A percentile compares a stretch with the other conserved stretches of the same genome.
Conservation (phyloP, 805 yeast genomes). For the Lipomyces chichibuensis region DNA sequence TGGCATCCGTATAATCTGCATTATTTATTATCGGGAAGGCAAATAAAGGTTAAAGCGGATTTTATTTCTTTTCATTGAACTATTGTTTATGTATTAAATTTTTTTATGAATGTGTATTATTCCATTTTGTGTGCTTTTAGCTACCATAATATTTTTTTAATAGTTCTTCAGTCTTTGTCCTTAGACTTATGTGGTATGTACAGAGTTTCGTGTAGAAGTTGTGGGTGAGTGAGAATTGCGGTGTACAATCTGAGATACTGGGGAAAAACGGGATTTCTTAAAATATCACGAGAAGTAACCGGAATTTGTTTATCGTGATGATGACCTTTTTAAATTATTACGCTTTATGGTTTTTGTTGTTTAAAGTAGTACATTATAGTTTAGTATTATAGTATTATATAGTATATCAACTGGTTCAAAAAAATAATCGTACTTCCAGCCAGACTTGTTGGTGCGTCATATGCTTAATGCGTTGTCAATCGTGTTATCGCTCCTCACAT, state of each 20-base stretch:
- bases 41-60: not conserved
- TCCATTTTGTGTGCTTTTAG: not conserved
- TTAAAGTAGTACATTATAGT: not conserved
- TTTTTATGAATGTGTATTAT: not conserved
- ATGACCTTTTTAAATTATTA: not conserved
- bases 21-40: conserved; percentile 1
- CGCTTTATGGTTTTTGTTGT: not conserved
- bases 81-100: not conserved
- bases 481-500: too few relatives aligned
- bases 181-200: not conserved
- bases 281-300: not conserved
- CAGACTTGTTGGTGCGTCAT: too few relatives aligned
- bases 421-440: not conserved
- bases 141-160: not conserved
- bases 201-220: not conserved
- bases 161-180: not conserved
- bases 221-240: not conserved
- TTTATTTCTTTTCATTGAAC: not conserved
- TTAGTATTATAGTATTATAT: not conserved
- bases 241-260: not conserved
- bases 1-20: not conserved
- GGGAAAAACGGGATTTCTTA: not conserved
- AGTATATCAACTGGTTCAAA: not conserved
- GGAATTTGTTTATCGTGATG: not conserved
- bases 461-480: too few relatives aligned